phyloP scores from a whole-genome alignment of 768 basidiomycete genomes.

The Lentinula detonsa region DNA sequence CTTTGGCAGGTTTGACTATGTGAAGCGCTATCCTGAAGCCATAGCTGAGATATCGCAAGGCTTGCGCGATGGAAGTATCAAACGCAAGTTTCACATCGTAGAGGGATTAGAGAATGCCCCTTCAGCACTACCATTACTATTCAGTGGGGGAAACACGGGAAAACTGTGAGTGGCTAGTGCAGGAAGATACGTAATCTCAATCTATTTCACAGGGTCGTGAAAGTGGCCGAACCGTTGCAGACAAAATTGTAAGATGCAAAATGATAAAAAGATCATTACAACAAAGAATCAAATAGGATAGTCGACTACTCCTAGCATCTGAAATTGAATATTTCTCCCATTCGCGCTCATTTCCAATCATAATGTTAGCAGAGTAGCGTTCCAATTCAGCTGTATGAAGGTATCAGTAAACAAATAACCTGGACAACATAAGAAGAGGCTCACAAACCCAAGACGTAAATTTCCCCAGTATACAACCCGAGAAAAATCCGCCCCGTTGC shows the following conservation, averaged over 20 bases:
- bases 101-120: constrained; percentile 73
- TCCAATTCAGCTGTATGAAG: too few species aligned
- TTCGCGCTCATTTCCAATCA: too few species aligned
- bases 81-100: constrained; percentile 76
- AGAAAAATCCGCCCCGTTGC: constrained; percentile 44
- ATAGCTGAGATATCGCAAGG: constrained; percentile 49
- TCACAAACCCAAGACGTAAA: constrained; percentile 42
- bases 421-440: neutral
- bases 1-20: constrained; percentile 67
- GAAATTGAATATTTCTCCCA: too few species aligned
- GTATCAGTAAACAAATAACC: too few species aligned
- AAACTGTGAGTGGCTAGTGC: constrained; percentile 42
- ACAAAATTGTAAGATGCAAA: neutral
- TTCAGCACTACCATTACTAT: constrained; percentile 62
- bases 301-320: too few species aligned
- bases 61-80: constrained; percentile 63
- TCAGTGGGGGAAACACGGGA: constrained; percentile 71
- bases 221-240: neutral
- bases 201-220: neutral
- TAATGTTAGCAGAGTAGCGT: too few species aligned
- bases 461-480: constrained; percentile 44
- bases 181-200: neutral
- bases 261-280: too few species aligned
- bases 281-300: too few species aligned
- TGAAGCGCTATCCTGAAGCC: constrained; percentile 49